Base-by-base conservation (phyloP, 1,139 yeast genomes). In the Magnusiomyces starmeri region DNA sequence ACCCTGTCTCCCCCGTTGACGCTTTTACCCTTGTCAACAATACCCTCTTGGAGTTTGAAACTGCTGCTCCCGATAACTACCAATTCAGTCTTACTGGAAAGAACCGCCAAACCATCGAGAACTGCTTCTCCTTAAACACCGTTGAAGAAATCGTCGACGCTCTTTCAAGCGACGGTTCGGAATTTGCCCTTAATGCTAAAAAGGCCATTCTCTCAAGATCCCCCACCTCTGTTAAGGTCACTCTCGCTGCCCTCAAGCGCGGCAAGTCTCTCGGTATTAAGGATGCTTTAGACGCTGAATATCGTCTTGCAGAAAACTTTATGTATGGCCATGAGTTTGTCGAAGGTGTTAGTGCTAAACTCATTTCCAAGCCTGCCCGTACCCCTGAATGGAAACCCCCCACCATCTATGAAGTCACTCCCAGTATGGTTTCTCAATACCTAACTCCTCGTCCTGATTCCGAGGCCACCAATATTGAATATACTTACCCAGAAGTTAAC, bases 1-100 rank as follows among this genome's bases (percentile, higher is more conserved):
- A 49, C 65, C n/a, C 22, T 9, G 56, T 68, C 62, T 55, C 59
- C 9, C 47, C 57, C 20, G 60, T 56, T 25, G 54, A 56, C 32
- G 50, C 55, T 39, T 82, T 74, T 65, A 71, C 78, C 32, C 76
- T 84, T 59, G 83, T 90, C 40, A 83, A 84, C 68, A 75, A 74
- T 46, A 78, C 87, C 12, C 78, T 92, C 57, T 87, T 85, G 60
- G 96, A 89, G 64, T 90, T 82, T 65, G 74, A 85, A 18, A 79
- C 78, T 51, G 82, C 80, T 50, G 72, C 87, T 56, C 95, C 96
- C 45, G 73, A 70, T 21, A 76, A 75, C 62, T 83, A 82, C 68
- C 70, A 75, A 59, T 86, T 79, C 67, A 81, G 79, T 56, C 78
- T 79, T 61, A 62, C 81, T 27, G 68, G 74, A 9, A 82, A 76